phyloP scores from a whole-genome alignment of 257 asterid genomes.

The Misopates orontium region DNA sequence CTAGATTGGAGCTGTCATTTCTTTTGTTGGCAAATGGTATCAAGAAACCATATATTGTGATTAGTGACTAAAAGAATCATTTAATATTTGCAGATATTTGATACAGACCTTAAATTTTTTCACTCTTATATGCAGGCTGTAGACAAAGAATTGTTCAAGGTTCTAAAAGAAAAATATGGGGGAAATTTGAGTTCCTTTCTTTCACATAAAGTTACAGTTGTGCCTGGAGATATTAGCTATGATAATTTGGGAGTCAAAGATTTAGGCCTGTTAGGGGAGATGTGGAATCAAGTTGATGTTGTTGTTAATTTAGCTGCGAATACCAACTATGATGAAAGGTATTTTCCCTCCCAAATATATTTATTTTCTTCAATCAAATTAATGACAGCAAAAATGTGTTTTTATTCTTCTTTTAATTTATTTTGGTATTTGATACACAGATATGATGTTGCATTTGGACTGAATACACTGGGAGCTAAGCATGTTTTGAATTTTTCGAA shows the following conservation, averaged over 20 bases:
- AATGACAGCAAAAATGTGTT: background rate
- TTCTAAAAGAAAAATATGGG: conserved; percentile 62
- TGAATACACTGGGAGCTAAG: conserved; percentile 46
- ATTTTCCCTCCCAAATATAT: no score
- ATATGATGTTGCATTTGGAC: conserved; percentile 51
- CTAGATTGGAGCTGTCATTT: no score
- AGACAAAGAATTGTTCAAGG: conserved; percentile 67
- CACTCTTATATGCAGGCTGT: conserved; percentile 37
- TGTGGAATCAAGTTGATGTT: conserved; percentile 71
- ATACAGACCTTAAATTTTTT: no score
- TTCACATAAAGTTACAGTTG: conserved; percentile 48
- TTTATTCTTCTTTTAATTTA: background rate
- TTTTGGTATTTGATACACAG: conserved; percentile 33
- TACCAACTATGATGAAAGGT: conserved; percentile 90
- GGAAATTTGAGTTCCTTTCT: conserved; percentile 37
- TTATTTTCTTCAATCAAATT: background rate
- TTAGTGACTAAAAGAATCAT: no score
- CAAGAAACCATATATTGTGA: no score
- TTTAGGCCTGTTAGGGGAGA: conserved; percentile 47
- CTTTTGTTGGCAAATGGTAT: no score
- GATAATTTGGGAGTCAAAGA: conserved; percentile 73
- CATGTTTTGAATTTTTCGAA: conserved; percentile 44
- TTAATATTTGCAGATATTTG: background rate
- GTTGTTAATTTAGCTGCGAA: conserved; percentile 88
- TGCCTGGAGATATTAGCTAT: conserved; percentile 69